Percentiles rank a stretch among this genome's conserved stretches.
These are phyloP conservation scores for Talinum fruticosum DNA, from an alignment of 148 eudicot species.

Conservation along the genomic window DNA sequence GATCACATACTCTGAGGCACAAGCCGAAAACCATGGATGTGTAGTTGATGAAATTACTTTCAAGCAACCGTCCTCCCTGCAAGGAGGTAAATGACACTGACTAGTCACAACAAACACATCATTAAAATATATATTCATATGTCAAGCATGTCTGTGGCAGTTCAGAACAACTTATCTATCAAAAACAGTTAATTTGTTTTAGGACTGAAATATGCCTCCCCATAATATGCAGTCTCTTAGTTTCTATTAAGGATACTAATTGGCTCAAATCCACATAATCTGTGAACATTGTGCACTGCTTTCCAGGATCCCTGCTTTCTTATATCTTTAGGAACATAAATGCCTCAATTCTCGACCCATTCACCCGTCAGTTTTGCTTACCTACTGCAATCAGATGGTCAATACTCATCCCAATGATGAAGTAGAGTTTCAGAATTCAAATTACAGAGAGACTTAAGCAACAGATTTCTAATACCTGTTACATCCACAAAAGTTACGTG, in stretches of 20 bases:
- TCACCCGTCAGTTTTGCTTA: neutral
- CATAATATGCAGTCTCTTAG: neutral
- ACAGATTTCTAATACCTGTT: neutral
- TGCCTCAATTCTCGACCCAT: neutral
- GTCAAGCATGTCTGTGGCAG: neutral
- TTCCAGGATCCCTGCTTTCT: neutral
- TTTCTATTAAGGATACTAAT: neutral
- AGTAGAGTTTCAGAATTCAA: neutral
- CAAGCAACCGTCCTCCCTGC: slow-evolving; percentile 82
- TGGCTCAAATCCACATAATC: neutral
- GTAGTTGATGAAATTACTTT: slow-evolving; percentile 92
- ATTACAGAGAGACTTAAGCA: neutral
- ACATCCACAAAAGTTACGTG: neutral
- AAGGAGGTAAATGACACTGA: slow-evolving; percentile 19
- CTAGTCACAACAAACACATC: neutral
- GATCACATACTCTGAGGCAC: slow-evolving; percentile 75
- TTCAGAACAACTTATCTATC: neutral
- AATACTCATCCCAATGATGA: neutral
- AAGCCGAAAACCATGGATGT: slow-evolving; percentile 93
- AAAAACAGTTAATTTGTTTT: neutral
- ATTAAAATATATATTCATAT: neutral
- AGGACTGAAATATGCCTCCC: neutral
- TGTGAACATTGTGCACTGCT: neutral
- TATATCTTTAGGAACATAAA: neutral
- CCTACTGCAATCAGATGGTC: neutral